These are phyloP conservation scores for Trichodelitschia bisporula DNA, from an alignment of 495 filamentous ascomycete species.

Conservation along the genomic window DNA sequence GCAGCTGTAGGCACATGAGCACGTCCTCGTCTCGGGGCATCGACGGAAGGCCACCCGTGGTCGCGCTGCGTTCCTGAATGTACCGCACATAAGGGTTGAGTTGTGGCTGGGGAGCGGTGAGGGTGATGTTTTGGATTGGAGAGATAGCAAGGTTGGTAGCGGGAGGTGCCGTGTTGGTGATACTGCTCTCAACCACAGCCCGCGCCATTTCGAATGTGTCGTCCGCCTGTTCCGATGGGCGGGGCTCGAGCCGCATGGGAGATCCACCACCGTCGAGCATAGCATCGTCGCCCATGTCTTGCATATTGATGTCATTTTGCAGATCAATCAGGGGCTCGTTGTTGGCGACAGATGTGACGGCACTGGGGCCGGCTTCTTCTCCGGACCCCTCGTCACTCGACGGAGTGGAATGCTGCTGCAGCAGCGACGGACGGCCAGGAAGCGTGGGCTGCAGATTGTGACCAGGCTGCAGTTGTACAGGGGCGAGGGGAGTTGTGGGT, in stretches of 20 bases:
- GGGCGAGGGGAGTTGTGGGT: conserved; percentile 70
- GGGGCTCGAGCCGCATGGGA: conserved; percentile 46
- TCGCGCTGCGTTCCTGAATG: conserved; percentile 40
- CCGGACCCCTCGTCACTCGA: too few relatives aligned
- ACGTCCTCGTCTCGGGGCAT: conserved; percentile 96
- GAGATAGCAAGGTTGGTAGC: conserved; percentile 46
- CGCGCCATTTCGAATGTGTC: too few relatives aligned
- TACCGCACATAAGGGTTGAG: conserved; percentile 45
- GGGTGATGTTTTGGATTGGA: conserved; percentile 28
- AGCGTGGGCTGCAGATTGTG: too few relatives aligned
- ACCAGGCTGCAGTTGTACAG: conserved; percentile 11
- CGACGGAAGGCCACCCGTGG: conserved; percentile 50
- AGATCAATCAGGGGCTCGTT: conserved; percentile 48
- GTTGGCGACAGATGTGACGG: conserved; percentile 16
- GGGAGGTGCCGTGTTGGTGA: conserved; percentile 34
- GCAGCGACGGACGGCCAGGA: too few relatives aligned
- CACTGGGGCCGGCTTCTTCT: too few relatives aligned
- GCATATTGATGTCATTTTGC: conserved; percentile 54
- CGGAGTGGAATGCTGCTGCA: too few relatives aligned
- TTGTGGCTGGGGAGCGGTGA: conserved; percentile 35
- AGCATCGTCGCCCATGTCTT: conserved; percentile 53
- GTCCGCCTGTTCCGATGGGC: conserved; percentile 64
- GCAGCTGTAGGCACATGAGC: conserved; percentile 88
- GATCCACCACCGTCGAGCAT: conserved; percentile 58
- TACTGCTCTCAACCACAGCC: conserved; percentile 64